Evolutionary conservation across 768 basidiomycete species (phyloP), one percentile per base, ranked within the genome.

Genomic region (Crassisporium funariophilum): DNA sequence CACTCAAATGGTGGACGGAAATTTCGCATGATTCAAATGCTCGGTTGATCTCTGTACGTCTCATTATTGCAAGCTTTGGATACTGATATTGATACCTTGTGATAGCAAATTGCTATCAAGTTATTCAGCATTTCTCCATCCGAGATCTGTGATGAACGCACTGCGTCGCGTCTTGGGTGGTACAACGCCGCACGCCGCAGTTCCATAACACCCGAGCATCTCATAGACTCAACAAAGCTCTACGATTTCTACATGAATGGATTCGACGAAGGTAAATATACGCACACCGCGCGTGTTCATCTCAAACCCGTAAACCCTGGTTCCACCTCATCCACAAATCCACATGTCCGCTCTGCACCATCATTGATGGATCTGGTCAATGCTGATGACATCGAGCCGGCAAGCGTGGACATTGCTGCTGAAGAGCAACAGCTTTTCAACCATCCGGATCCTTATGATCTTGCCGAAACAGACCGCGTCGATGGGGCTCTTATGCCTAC

Each of bases 41-140:
- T 21, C 35, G 44, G 16, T 20, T 55, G 5, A 16, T 64, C 12
- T 45, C 37, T 1, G 62, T 62, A 49, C 25, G 55, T 49, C 8
- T 27, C 15, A 7, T 45, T 13, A 20, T 20, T 15, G 7, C n/a
- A 10, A 25, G 33, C 27, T 12, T 13, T 45, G 3, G 19, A n/a
- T 36, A 20, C 4, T 16, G 20, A 23, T 6, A 21, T 35, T 31
- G 10, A 7, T 29, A 7, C 27, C 23, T 47, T 33, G 15, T 12
- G 33, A 19, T 49, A 53, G 51, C 34, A 29, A 8, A 29, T 62
- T 25, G 59, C 58, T 9, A 49, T 61, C 40, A 62, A 55, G 19
- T 10, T 62, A 12, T 63, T 62, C 34, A 60, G 57, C 2, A 63
- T 65, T 16, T 55, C 59, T 15, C 64, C 63, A 1, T 65, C 62